Base-by-base conservation (phyloP, 345 rosid genomes). In the Eucalyptus erythrocorys region DNA sequence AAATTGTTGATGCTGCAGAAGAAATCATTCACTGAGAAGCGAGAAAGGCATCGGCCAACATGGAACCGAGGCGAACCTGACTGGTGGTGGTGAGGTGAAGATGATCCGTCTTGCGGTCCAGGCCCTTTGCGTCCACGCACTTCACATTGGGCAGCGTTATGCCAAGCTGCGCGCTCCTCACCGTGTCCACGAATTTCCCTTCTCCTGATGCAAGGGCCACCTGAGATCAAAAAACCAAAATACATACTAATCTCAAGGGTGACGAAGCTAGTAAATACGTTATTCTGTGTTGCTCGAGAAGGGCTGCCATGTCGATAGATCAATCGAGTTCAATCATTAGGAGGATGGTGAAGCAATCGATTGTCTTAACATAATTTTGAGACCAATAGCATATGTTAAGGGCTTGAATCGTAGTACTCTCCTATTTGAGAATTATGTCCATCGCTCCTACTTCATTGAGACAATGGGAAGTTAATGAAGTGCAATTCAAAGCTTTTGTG, bases 191-290 rank as follows among this genome's bases (percentile, higher is more conserved):
- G 76, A 50, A 94, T 85, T 86, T 87, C 16, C 94, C 94, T 85
- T 90, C 92, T 49, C 91, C 93, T 21, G 95, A 92, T 42, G 91
- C 94, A 42, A 91, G 51, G 16, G 93, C 93, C 37, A 93, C 93
- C 94, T 91, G 89, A 47, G 32, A 50, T 71, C 43, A 26, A n/a
- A 16, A 50, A 7, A 5, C 47, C 61, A 55, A 48, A n/a, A 37
- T 49, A 10, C 57, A 89, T 32, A 32, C 42, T 68, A 15, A 32
- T 15, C 1, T 37, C 45, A 8, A 71, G 45, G 27, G 45, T 24
- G 6, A 17, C 13, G 45, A 71, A 37, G 13, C 81, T 19, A 71
- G 45, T 34, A 5, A 37, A 34, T 37, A 19, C 11, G 45, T 71
- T 71, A 34, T 71, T 19, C 8, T 9, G 13, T 5, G 45, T 71